Evolutionary conservation across 257 asterid species (phyloP), one percentile per base, ranked within the genome.

Genomic region (Nicotiana attenuata): DNA sequence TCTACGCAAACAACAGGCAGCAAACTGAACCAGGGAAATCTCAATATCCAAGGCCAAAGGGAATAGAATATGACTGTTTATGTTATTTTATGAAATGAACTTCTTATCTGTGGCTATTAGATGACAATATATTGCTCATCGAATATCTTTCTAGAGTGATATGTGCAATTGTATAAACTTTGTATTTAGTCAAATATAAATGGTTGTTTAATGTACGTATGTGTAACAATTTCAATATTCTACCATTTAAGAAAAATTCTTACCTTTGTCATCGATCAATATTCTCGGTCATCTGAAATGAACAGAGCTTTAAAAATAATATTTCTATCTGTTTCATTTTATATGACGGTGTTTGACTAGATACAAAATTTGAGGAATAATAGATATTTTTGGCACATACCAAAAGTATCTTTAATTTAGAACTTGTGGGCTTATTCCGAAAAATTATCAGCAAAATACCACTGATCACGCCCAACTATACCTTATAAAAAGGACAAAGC

Each of bases 41-140:
- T 83, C 81, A 86, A 41, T 41, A 17, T 57, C 73, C 92, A 84
- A 60, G 82, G 86, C 53, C 84, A 88, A 67, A 83, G 84, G 85
- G 63, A 75, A 50, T 75, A 75, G 26, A 75, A 73, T 45, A 14
- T 24, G 24, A 73, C 2, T 19, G 24, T 14, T 3, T 73, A 22
- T 50, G 56, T 47, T 45, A 3, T 20, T 50, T 5, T 14, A 24
- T 47, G 26, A 45, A 24, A 24, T 47, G 16, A 7, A 47, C 20
- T 20, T 31, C 35, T 33, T 61, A 28, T 38, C 38, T 20, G 3
- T 10, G 57, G 76, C 38, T 56, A 56, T 35, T 1, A 68, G 29
- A 35, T 35, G 10, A 33, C 15, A 10, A 33, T 31, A 33, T 61
- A 61, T 28, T 65, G 45, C 47, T 66, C 26, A 3, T 31, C 59